Percentiles rank a stretch among this genome's conserved stretches.
Evolutionary conservation across 805 yeast species (phyloP).

Genomic region (Torulaspora maleeae): DNA sequence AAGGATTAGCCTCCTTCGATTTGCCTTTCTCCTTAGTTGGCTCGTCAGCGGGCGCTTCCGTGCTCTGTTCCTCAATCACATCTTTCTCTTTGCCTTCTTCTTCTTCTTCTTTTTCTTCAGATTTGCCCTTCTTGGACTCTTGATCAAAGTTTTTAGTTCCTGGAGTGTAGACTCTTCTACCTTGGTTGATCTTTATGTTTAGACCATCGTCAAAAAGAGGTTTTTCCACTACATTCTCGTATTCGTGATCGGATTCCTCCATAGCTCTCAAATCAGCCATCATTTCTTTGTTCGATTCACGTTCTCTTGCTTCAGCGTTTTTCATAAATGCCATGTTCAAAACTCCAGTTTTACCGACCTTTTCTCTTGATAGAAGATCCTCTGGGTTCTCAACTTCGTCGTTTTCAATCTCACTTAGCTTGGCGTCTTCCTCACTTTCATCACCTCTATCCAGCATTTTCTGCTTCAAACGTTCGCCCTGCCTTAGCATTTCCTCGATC

Average conservation of each 20-base stretch:
- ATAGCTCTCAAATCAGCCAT: constrained; percentile 49
- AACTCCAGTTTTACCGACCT: constrained; percentile 79
- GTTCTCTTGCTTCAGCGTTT: constrained; percentile 72
- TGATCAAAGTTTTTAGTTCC: constrained; percentile 23
- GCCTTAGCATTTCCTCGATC: constrained; percentile 88
- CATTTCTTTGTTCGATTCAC: constrained; percentile 52
- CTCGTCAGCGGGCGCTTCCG: neutral
- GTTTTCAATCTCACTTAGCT: constrained; percentile 47
- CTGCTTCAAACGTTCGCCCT: constrained; percentile 70
- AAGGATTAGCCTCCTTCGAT: constrained; percentile 43
- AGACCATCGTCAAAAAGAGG: constrained; percentile 38
- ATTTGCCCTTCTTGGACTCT: neutral
- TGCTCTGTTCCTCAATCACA: constrained; percentile 24
- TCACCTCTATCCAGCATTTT: constrained; percentile 67
- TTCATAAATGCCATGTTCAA: constrained; percentile 94
- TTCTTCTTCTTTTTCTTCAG: neutral
- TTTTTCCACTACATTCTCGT: constrained; percentile 34
- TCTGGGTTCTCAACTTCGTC: constrained; percentile 40
- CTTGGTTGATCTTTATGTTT: constrained; percentile 55
- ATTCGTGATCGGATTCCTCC: constrained; percentile 41
- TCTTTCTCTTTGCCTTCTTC: constrained; percentile 1
- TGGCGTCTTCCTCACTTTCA: constrained; percentile 42
- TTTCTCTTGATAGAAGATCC: constrained; percentile 36
- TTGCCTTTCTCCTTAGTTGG: constrained; percentile 5
- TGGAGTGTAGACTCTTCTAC: constrained; percentile 80